A percentile compares a stretch with the other conserved stretches of the same genome.
Evolutionary conservation across 345 rosid species (phyloP).

Genomic region (Iberis pinnata): DNA sequence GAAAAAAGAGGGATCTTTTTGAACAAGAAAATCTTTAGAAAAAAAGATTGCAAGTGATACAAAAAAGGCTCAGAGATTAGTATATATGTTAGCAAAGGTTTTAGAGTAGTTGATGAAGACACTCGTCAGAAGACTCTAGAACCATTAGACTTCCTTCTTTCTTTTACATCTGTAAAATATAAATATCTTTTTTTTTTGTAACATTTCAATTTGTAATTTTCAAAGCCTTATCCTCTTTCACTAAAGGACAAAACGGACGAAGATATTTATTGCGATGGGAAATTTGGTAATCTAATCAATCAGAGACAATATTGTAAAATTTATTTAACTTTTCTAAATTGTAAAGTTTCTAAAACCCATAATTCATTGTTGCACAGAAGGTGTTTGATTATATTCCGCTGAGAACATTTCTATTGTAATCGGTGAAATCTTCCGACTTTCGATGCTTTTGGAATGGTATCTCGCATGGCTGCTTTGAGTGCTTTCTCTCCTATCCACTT

Average conservation of each 20-base stretch:
- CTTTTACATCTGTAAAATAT: background rate
- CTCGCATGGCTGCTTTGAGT: conserved; percentile 23
- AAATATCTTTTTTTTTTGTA: background rate
- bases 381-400: conserved; percentile 28
- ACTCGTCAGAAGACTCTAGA: conserved; percentile 31
- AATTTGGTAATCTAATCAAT: background rate
- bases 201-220: too few relatives aligned
- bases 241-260: background rate
- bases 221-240: conserved; percentile 23
- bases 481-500: conserved; percentile 10
- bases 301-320: background rate
- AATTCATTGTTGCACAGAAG: conserved; percentile 15
- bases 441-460: conserved; percentile 16
- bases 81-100: conserved; percentile 14
- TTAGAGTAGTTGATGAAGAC: background rate
- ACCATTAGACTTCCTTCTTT: background rate
- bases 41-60: background rate
- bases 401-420: background rate
- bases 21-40: conserved; percentile 4
- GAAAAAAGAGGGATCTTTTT: background rate
- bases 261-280: conserved; percentile 1
- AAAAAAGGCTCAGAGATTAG: background rate
- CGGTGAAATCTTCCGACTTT: background rate
- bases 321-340: background rate
- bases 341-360: background rate